These are phyloP conservation scores for Phalaenopsis hybrid DNA, from an alignment of 116 monocot species.

Conservation along the genomic window DNA sequence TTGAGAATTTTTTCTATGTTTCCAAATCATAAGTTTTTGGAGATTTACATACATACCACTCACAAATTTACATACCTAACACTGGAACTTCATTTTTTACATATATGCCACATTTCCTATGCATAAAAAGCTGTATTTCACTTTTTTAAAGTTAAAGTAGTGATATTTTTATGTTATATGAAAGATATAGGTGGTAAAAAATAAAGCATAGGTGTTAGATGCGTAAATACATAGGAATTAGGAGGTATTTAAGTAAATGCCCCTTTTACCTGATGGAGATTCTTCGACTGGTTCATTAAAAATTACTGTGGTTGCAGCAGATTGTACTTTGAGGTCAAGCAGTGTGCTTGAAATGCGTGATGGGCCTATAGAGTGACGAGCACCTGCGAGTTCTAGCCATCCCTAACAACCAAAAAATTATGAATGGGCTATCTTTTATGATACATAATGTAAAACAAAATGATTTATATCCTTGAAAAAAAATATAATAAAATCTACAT, in stretches of 20 bases:
- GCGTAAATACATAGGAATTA: no score
- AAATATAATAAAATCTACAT: background rate
- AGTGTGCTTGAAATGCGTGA: constrained; percentile 58
- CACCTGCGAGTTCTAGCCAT: constrained; percentile 88
- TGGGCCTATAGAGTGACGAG: constrained; percentile 80
- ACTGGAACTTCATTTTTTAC: no score
- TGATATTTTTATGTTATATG: no score
- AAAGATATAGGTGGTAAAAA: no score
- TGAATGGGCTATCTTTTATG: background rate
- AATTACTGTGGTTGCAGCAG: constrained; percentile 52
- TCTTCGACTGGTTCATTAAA: constrained; percentile 24
- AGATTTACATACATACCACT: no score
- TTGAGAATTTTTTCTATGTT: background rate
- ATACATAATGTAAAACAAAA: background rate
- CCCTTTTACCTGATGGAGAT: constrained; percentile 22
- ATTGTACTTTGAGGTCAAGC: constrained; percentile 60
- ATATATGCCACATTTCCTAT: no score
- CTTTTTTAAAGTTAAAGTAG: no score
- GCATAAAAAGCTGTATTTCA: no score
- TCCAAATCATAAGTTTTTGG: background rate
- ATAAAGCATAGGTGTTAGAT: no score
- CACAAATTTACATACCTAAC: no score
- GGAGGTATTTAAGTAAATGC: no score
- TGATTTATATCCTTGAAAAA: background rate
- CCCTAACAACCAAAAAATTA: constrained; percentile 35